Base-by-base conservation (phyloP, 108 stramenopile species). In the Nannochloropsis oceanica region DNA sequence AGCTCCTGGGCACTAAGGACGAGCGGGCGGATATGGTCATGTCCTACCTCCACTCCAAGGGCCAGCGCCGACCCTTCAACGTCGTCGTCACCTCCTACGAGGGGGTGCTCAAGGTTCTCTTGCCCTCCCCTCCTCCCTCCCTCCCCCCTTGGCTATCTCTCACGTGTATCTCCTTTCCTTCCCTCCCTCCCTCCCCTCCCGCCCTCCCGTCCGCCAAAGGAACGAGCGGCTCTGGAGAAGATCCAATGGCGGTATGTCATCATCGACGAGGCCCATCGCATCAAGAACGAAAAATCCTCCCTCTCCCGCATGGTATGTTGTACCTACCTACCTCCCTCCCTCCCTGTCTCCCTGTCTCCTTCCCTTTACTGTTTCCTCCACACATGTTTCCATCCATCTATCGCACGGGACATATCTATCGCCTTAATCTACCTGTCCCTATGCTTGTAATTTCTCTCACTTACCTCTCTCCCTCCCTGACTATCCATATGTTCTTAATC, bases 241-340 rank as follows among this genome's bases (percentile, higher is more conserved):
- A 96, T 97, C 79, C 85, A 92, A 13, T 95, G 94, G 94, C 20
- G 73, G 22, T 92, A 91, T 81, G 43, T 94, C 26, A 90, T 94
- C 84, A 92, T 96, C 86, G 97, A 97, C 90, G 98, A 99, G 85
- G 99, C 97, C 0, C 99, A 99, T 90, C 92, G 99, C 50, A 98
- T 99, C 94, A 99, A 99, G 92, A 99, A 99, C 90, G 96, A 96
- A 87, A 95, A 96, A 81, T 93, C 93, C 9, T 91, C 92, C 42
- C 92, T 97, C 26, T 93, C 93, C 84, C 91, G 27, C 84, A 85
- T 25, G 25, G 59, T 73, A 86, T 81, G 44, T 86, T 86, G 20
- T 27, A 81, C n/a, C 79, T 26, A 13, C 42, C 43, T 18, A 0
- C 46, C 46, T 50, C 46, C 46, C 46, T 50, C 46, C 0, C 18